Base-by-base conservation (phyloP, 2,329 filamentous ascomycete species). In the Onygena corvina region DNA sequence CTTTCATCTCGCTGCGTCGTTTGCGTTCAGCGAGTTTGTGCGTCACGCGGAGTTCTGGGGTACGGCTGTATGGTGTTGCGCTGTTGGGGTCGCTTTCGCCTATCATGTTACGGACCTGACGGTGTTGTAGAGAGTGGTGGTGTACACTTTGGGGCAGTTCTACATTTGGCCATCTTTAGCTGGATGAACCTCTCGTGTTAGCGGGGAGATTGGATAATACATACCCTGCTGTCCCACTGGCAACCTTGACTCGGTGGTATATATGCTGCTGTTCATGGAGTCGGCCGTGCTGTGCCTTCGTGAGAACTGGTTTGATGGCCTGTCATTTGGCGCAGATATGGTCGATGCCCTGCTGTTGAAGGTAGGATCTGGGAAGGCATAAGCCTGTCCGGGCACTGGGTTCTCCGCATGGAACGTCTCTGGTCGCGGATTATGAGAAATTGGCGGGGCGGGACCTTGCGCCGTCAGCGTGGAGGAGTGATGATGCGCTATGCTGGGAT, bases 1-100 rank as follows among this genome's bases (percentile, higher is more conserved):
- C 70, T 52, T 74, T 74, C 71, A 74, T 74, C 53, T 74, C 71
- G 50, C 71, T 73, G 40, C 71, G 69, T 31, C 71, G 69, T 57
- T 74, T 74, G 12, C 71, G 64, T 60, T 74, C 71, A 12, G 71
- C 71, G 21, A 74, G 57, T 52, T 74, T 74, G 53, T 74, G 71
- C 7, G 70, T 73, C 12, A 73, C 67, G 42, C 71, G 62, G 36
- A 74, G 59, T 56, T 73, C 71, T 1, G 71, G 71, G 1, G 71
- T 74, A 36, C 71, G 61, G 53, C 71, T 73, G 54, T 74, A 74
- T 0, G 71, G 71, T 1, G 70, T 71, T 40, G 61, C 63, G 36
- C 64, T 62, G 46, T 64, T 62, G 11, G 63, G 61, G 34, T 73
- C 71, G 4, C 65, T 57, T 42, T 73, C 71, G 27, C 65, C 69